Percentiles rank a stretch among this genome's conserved stretches.
Evolutionary conservation across 108 stramenopile genomes (phyloP).

Genomic region (Aurantiochytrium sp.): DNA sequence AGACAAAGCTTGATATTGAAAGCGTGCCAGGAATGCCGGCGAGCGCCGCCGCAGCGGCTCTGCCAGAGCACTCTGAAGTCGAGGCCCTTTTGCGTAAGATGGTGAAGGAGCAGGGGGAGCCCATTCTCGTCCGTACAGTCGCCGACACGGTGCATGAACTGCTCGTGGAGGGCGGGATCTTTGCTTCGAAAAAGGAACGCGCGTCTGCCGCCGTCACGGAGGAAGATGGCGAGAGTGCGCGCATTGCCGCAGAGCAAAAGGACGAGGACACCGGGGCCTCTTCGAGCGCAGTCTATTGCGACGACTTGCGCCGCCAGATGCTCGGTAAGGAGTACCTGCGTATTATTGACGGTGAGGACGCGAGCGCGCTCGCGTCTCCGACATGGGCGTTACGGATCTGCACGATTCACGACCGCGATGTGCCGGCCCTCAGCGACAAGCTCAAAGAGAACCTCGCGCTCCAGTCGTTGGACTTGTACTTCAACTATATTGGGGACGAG

Average conservation of each 20-base stretch:
- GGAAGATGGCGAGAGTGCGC: too few relatives aligned
- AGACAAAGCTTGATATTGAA: slow-evolving; percentile 20
- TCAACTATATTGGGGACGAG: background rate
- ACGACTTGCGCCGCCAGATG: background rate
- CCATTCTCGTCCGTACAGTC: background rate
- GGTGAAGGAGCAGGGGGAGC: background rate
- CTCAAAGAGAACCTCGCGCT: background rate
- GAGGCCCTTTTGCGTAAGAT: background rate
- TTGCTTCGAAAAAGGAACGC: background rate
- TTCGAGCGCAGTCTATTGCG: background rate
- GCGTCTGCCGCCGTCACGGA: too few relatives aligned
- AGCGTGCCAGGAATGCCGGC: background rate
- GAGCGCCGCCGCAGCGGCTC: background rate
- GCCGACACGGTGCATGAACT: background rate
- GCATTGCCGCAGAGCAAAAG: too few relatives aligned
- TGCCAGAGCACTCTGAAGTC: background rate
- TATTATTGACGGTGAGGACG: background rate
- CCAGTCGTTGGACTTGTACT: background rate
- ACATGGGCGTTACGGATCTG: background rate
- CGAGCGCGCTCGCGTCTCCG: background rate
- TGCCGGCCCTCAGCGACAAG: background rate
- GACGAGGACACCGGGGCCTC: too few relatives aligned
- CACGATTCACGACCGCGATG: slow-evolving; percentile 10
- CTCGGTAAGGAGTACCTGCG: slow-evolving; percentile 11
- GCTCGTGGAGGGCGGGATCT: background rate